phyloP scores from a whole-genome alignment of 2,329 filamentous ascomycete species.

The Stagonosporopsis rhizophila region DNA sequence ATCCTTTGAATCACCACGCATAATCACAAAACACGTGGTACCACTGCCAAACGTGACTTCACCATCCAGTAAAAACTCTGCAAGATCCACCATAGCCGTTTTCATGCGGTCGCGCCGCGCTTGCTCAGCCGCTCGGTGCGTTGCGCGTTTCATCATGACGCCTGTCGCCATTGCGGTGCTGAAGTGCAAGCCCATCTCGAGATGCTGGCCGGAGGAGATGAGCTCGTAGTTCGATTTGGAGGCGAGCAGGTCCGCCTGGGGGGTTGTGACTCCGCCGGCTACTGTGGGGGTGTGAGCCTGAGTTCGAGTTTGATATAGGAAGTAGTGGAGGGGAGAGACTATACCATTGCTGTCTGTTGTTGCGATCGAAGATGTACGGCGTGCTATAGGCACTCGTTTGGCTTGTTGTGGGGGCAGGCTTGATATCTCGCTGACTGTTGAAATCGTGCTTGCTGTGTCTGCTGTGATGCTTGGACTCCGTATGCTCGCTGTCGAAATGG shows the following conservation, averaged over 20 bases:
- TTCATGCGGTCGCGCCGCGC: slow-evolving; percentile 44
- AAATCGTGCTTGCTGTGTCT: slow-evolving; percentile 35
- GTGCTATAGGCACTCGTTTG: slow-evolving; percentile 29
- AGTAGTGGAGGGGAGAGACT: not conserved
- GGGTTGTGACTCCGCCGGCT: slow-evolving; percentile 35
- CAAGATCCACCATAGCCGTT: slow-evolving; percentile 40
- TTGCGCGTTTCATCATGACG: slow-evolving; percentile 44
- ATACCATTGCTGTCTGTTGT: slow-evolving; percentile 35
- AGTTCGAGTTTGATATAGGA: not conserved
- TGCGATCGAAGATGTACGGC: slow-evolving; percentile 29
- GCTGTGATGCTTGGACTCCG: slow-evolving; percentile 29
- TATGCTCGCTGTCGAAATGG: slow-evolving; percentile 21
- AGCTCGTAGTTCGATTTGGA: slow-evolving; percentile 42
- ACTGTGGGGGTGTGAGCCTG: slow-evolving; percentile 5
- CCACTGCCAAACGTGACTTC: slow-evolving; percentile 42
- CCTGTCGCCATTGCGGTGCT: slow-evolving; percentile 43
- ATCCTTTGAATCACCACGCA: slow-evolving; percentile 23
- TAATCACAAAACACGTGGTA: slow-evolving; percentile 41
- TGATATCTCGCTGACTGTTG: slow-evolving; percentile 34
- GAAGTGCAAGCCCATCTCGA: slow-evolving; percentile 43
- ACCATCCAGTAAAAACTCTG: slow-evolving; percentile 39
- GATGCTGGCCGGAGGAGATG: slow-evolving; percentile 38
- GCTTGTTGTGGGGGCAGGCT: slow-evolving; percentile 31
- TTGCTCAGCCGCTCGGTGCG: slow-evolving; percentile 42
- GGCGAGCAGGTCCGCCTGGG: slow-evolving; percentile 38